Evolutionary conservation across 305 asterid species (phyloP).

Genomic region (Vinca major): DNA sequence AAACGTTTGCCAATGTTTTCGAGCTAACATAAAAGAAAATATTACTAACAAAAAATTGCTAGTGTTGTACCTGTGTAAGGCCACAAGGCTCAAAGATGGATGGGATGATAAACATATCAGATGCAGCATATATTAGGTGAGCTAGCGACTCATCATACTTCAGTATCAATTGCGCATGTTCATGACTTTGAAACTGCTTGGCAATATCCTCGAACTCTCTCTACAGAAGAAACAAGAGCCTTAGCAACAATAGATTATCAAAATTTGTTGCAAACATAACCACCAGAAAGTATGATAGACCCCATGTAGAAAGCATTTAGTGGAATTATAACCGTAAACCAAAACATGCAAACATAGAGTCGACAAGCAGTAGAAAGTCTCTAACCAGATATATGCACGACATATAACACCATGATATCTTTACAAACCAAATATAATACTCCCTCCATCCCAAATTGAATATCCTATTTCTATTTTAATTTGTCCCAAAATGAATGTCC

Average conservation of each 20-base stretch:
- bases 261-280: neutral
- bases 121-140: conserved; percentile 79
- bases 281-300: neutral
- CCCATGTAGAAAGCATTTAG: neutral
- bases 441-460: too few relatives aligned
- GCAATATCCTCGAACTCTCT: conserved; percentile 84
- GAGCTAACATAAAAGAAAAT: neutral
- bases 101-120: conserved; percentile 91
- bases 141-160: conserved; percentile 91
- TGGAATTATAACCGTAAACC: neutral
- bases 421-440: neutral
- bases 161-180: conserved; percentile 64
- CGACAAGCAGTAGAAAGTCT: neutral
- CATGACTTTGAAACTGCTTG: conserved; percentile 51
- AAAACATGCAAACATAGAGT: neutral
- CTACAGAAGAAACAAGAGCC: conserved; percentile 28
- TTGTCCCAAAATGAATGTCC: too few relatives aligned
- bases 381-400: neutral
- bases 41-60: neutral
- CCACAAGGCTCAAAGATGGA: conserved; percentile 98
- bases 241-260: neutral
- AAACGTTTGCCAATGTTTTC: neutral
- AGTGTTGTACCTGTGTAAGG: conserved; percentile 72
- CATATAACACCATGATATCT: neutral
- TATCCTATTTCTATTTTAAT: too few relatives aligned